Conservation (phyloP, 2,329 filamentous ascomycete species). For the Cytospora leucostoma region DNA sequence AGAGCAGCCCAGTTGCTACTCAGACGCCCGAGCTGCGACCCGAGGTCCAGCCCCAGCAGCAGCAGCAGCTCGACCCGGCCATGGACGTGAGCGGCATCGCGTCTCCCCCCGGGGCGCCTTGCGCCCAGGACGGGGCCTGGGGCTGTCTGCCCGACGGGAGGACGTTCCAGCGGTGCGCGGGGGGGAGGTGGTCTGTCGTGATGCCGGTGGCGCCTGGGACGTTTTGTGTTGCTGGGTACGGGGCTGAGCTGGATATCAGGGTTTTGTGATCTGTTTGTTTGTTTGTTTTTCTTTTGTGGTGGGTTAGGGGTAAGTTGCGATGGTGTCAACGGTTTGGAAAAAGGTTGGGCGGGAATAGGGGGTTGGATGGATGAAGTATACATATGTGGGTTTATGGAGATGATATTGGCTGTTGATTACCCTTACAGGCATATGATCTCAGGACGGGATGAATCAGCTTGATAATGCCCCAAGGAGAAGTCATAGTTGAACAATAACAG, state of each 20-base stretch:
- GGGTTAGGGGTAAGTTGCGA: too few species aligned
- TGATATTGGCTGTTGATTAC: too few species aligned
- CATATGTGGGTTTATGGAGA: too few species aligned
- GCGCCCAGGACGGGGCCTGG: conserved; percentile 58
- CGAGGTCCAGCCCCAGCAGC: conserved; percentile 23
- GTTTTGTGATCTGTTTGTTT: background rate
- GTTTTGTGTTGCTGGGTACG: conserved; percentile 40
- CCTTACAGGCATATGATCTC: too few species aligned
- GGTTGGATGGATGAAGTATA: too few species aligned
- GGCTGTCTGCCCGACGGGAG: conserved; percentile 55
- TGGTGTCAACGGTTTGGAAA: too few species aligned
- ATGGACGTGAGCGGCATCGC: conserved; percentile 32
- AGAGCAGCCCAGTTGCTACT: too few species aligned
- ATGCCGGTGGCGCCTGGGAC: conserved; percentile 56
- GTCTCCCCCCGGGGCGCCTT: conserved; percentile 44
- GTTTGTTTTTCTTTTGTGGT: too few species aligned
- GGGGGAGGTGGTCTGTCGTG: conserved; percentile 53
- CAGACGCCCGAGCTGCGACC: background rate
- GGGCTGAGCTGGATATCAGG: background rate
- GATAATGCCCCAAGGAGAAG: too few species aligned
- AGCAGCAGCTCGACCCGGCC: conserved; percentile 28
- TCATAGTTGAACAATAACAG: too few species aligned
- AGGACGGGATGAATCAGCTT: too few species aligned
- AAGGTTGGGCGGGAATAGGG: too few species aligned
- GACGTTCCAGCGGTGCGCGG: conserved; percentile 64